A percentile compares a stretch with the other conserved stretches of the same genome.
Evolutionary conservation across 805 yeast genomes (phyloP).

Genomic region (Ogataea philodendri): DNA sequence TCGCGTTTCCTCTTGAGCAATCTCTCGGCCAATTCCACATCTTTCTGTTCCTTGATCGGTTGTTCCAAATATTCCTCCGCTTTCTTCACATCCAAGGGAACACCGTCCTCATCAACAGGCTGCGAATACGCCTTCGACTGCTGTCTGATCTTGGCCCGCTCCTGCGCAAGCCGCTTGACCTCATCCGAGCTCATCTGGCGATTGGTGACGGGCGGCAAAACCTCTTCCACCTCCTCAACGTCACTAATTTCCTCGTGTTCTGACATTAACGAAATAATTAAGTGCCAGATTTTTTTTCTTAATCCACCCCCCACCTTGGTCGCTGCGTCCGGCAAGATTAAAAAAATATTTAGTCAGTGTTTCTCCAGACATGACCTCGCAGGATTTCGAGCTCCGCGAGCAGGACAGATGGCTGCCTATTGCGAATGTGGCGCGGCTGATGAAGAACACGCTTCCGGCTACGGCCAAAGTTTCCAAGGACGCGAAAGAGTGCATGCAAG

Average conservation of each 20-base stretch:
- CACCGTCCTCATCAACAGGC: constrained; percentile 17
- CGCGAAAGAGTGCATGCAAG: constrained; percentile 75
- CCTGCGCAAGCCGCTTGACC: constrained; percentile 12
- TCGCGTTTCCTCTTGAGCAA: constrained; percentile 27
- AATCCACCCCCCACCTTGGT: constrained; percentile 4
- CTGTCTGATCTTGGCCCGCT: constrained; percentile 8
- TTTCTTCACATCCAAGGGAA: constrained; percentile 26
- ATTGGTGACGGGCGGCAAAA: constrained; percentile 8
- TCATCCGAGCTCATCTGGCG: constrained; percentile 13
- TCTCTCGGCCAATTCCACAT: constrained; percentile 23
- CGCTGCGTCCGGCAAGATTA: constrained; percentile 5
- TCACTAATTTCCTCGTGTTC: constrained; percentile 5
- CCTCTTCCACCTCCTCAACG: constrained; percentile 10
- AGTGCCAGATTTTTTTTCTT: constrained; percentile 1
- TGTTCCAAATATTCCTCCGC: constrained; percentile 29
- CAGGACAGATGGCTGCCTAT: constrained; percentile 63
- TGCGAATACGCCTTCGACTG: constrained; percentile 12
- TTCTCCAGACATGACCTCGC: constrained; percentile 18
- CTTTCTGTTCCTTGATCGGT: constrained; percentile 22
- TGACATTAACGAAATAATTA: constrained; percentile 4
- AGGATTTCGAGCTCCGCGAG: constrained; percentile 52
- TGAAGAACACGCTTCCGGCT: constrained; percentile 70
- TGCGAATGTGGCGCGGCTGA: constrained; percentile 68
- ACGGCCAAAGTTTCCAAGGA: constrained; percentile 78
- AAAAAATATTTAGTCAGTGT: constrained; percentile 2